Evolutionary conservation across 257 asterid genomes (phyloP), one percentile per base, ranked within the genome.

Genomic region (Nicotiana benthamiana): DNA sequence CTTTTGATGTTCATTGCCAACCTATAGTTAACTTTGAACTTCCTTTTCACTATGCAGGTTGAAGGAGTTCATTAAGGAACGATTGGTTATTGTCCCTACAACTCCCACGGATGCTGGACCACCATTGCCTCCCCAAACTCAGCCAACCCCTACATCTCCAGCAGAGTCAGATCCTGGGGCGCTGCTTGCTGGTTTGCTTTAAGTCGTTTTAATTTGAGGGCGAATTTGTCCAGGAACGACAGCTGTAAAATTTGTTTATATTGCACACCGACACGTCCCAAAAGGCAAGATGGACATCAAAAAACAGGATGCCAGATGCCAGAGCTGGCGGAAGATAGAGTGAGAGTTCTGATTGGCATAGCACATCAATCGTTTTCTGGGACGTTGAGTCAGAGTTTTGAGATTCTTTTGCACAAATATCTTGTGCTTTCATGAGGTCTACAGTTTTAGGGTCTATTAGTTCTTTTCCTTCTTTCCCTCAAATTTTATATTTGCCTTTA

Each of bases 31-130:
- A 26, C 40, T 26, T 26, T 30, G 4, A 15, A 72, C 61, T 72
- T 48, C 17, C 79, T 26, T 74, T 16, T 15, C 22, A 48, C 80
- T 48, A 12, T 81, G 52, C 86, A 93, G 98, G 86, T 85, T 94
- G 89, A 93, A 91, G 87, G 98, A 94, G 87, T 93, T 90, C 76
- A 86, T 94, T 36, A 94, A 93, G 86, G 98, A 94, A 82, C 97
- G 89, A 79, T 83, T 94, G 84, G 86, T 92, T 72, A 32, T 78
- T 87, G 87, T 91, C 66, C 97, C 96, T 1, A n/a, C 83, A 84
- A 89, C 90, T 80, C 79, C 96, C 75, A 88, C 84, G 59, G 82
- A 89, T 56, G 81, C 92, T 59, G 77, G 90, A 52, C 84, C 86
- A 16, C 59, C 75, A 74, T 24, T 48, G 77, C 88, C 93, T 72